Percentiles rank a stretch among this genome's conserved stretches.
Conservation (phyloP, 78 protist genomes). For the Anaeramoeba flamelloides region DNA sequence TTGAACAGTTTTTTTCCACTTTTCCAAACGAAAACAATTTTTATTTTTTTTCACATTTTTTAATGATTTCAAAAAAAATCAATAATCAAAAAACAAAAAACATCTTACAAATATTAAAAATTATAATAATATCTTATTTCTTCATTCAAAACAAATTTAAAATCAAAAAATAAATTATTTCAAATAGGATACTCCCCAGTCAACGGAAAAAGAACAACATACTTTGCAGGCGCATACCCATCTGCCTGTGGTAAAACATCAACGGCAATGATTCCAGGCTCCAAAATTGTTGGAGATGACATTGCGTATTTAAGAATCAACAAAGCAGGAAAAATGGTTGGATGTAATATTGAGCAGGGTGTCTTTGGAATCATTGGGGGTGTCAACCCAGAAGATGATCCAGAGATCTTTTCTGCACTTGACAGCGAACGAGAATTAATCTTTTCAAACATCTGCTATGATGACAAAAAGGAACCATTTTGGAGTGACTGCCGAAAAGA, state of each 20-base stretch:
- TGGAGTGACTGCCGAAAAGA: slow-evolving; percentile 57
- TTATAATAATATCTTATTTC: no score
- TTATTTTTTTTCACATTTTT: no score
- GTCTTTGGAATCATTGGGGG: slow-evolving; percentile 34
- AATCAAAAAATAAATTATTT: no score
- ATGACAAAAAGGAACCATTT: slow-evolving; percentile 66
- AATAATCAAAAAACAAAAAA: no score
- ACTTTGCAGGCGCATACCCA: slow-evolving; percentile 79
- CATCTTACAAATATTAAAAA: no score
- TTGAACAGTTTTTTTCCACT: no score
- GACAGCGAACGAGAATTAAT: slow-evolving; percentile 1
- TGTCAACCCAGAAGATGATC: not conserved
- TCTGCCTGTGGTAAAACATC: slow-evolving; percentile 82
- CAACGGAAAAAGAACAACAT: not conserved
- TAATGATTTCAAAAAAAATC: no score
- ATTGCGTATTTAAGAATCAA: slow-evolving; percentile 64
- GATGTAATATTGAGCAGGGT: slow-evolving; percentile 79
- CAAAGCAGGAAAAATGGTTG: slow-evolving; percentile 43
- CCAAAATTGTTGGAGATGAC: slow-evolving; percentile 76
- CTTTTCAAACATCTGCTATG: slow-evolving; percentile 67
- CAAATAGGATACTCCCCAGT: no score
- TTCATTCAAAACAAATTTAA: no score
- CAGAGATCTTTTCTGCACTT: not conserved
- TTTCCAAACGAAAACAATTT: no score
- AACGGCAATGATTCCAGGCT: slow-evolving; percentile 67